Evolutionary conservation across 1,139 yeast genomes (phyloP), one percentile per base, ranked within the genome.

Genomic region (Kodamaea ohmeri): DNA sequence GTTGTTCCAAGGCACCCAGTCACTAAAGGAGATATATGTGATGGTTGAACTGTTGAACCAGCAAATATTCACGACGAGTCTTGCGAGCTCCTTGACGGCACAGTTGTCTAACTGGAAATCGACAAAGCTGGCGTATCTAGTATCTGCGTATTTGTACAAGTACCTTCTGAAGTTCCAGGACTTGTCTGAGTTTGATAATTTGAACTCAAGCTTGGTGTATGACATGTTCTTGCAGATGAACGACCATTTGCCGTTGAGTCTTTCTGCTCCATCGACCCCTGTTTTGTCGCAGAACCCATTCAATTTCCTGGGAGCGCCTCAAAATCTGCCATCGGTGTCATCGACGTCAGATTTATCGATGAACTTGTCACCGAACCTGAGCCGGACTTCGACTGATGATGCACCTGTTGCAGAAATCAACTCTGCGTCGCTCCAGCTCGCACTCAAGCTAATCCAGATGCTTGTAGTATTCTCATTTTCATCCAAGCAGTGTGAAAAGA

Each of bases 201-300:
- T 70, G 38, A 61, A 53, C 42, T 51, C 64, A 2, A 56, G 50
- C 21, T 48, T 48, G 13, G 52, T 68, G 7, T 66, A 67, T 40
- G 71, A 67, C 40, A 53, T 70, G 18, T 40, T 69, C 12, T 44
- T 56, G 29, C 74, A 68, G 43, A 51, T 69, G 25, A 67, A 67
- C 47, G 76, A 70, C 50, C 60, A 58, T 39, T 54, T 67, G 33
- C 75, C 75, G 1, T 58, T 70, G 44, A 67, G 73, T 50, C 55
- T 69, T 36, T 65, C 72, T 13, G 75, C 76, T 6, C 74, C 75
- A 4, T 58, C 70, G 1, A 69, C 75, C 6, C 75, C 76, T 15
- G 54, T 68, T 8, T 40, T 64, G 19, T 42, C 46, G 8, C 65
- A 55, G 37, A 45, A 48, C 13, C 43, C 37, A 4, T 48, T 48